These are phyloP conservation scores for Aureobasidium sp. DNA, from an alignment of 2,329 filamentous ascomycete species.

Conservation along the genomic window DNA sequence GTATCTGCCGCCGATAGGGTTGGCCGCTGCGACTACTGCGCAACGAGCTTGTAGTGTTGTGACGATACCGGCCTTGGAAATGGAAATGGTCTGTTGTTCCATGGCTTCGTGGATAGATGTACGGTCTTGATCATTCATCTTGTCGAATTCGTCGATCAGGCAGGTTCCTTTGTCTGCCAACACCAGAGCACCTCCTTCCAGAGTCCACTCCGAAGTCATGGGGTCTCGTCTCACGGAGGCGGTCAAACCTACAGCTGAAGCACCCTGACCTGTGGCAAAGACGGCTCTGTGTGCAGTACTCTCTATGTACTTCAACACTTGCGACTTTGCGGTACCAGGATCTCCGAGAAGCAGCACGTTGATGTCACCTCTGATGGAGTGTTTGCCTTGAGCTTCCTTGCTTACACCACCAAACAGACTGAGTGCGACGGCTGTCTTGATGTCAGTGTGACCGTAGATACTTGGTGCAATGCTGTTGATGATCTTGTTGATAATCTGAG, in stretches of 20 bases:
- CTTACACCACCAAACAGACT: conserved; percentile 92
- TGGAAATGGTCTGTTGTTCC: conserved; percentile 99
- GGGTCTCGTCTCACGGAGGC: conserved; percentile 93
- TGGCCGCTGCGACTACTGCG: conserved; percentile 91
- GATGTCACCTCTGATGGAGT: conserved; percentile 92
- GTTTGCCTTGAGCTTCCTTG: conserved; percentile 80
- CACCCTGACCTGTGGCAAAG: conserved; percentile 95
- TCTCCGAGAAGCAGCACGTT: conserved; percentile 95
- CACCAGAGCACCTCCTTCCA: conserved; percentile 92
- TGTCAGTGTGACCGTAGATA: conserved; percentile 93
- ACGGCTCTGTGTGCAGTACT: conserved; percentile 95
- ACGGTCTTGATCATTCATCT: conserved; percentile 99
- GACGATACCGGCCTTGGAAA: conserved; percentile 96
- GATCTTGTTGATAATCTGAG: conserved; percentile 86
- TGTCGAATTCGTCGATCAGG: conserved; percentile 98
- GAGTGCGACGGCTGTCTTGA: conserved; percentile 92
- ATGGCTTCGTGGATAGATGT: conserved; percentile 99
- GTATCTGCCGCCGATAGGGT: conserved; percentile 92
- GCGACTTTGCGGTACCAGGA: conserved; percentile 95
- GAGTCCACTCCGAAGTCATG: conserved; percentile 91
- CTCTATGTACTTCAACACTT: conserved; percentile 94
- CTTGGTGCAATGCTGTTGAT: conserved; percentile 90
- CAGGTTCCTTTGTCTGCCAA: conserved; percentile 92
- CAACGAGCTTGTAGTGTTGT: conserved; percentile 94
- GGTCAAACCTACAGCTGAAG: conserved; percentile 93